These are phyloP conservation scores for Sugiyamaella pinicola DNA, from an alignment of 1,139 yeast genomes.

Conservation along the genomic window DNA sequence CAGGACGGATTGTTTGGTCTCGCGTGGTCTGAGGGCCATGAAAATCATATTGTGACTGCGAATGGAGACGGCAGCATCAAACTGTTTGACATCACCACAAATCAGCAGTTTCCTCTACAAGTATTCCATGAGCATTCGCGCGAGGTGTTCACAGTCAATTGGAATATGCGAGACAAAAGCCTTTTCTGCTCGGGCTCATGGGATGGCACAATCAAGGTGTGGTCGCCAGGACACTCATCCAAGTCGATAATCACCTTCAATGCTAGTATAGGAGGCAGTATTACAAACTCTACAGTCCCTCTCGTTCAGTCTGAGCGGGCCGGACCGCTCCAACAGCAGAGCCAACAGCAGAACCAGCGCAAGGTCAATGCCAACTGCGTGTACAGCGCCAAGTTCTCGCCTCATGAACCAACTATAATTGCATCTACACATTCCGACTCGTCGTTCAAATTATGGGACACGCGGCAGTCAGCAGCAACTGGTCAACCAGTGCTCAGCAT, in stretches of 20 bases:
- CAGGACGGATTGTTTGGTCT: conserved; percentile 91
- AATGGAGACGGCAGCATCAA: conserved; percentile 90
- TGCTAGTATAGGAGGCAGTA: conserved; percentile 8
- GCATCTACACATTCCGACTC: conserved; percentile 82
- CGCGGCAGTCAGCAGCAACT: conserved; percentile 66
- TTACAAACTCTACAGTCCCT: conserved; percentile 3
- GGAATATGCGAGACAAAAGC: conserved; percentile 81
- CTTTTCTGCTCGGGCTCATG: conserved; percentile 79
- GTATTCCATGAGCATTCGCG: conserved; percentile 72
- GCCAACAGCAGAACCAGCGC: conserved; percentile 29
- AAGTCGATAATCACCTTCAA: conserved; percentile 56
- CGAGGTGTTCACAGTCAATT: conserved; percentile 85
- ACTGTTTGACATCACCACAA: conserved; percentile 66
- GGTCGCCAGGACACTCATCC: conserved; percentile 62
- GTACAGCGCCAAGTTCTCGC: conserved; percentile 81
- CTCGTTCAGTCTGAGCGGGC: conserved; percentile 3
- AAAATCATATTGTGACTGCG: conserved; percentile 78
- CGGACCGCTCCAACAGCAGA: conserved; percentile 26
- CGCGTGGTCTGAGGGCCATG: conserved; percentile 89
- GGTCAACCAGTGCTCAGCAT: conserved; percentile 39
- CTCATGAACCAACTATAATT: conserved; percentile 73
- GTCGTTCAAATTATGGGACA: conserved; percentile 79
- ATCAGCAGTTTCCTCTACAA: conserved; percentile 58
- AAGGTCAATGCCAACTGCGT: conserved; percentile 44
- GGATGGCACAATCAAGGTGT: conserved; percentile 85